phyloP scores from a whole-genome alignment of 371 early-diverging fungal genomes.

The Mucor velutinosus region DNA sequence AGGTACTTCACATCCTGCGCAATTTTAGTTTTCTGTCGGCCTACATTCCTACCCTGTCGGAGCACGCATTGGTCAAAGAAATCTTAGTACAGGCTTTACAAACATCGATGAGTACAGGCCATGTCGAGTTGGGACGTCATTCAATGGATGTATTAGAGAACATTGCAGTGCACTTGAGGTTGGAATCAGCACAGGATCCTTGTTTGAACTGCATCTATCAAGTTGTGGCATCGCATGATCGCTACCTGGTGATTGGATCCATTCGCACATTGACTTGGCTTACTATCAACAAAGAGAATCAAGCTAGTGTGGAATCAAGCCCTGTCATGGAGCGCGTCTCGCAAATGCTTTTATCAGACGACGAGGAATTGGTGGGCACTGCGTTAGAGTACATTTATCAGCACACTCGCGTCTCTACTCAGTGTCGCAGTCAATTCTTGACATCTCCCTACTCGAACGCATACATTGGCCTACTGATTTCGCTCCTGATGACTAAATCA shows the following conservation, averaged over 20 bases:
- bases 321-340: slow-evolving; percentile 14
- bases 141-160: slow-evolving; percentile 75
- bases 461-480: slow-evolving; percentile 50
- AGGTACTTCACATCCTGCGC: slow-evolving; percentile 73
- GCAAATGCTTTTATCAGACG: slow-evolving; percentile 64
- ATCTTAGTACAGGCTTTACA: slow-evolving; percentile 58
- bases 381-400: slow-evolving; percentile 75
- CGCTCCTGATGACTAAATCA: slow-evolving; percentile 46
- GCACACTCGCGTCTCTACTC: slow-evolving; percentile 58
- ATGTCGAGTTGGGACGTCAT: slow-evolving; percentile 60
- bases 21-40: slow-evolving; percentile 72
- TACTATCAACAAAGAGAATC: slow-evolving; percentile 29
- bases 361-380: slow-evolving; percentile 72
- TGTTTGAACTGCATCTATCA: slow-evolving; percentile 39
- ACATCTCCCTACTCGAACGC: slow-evolving; percentile 42
- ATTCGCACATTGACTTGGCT: slow-evolving; percentile 64
- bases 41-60: slow-evolving; percentile 54
- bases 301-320: neutral
- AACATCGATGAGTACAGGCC: slow-evolving; percentile 52
- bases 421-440: slow-evolving; percentile 47
- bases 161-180: slow-evolving; percentile 49
- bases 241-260: slow-evolving; percentile 63
- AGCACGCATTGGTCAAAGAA: slow-evolving; percentile 45
- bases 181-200: slow-evolving; percentile 36
- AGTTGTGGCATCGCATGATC: slow-evolving; percentile 59